Evolutionary conservation across 2,329 filamentous ascomycete genomes (phyloP).

Genomic region (Zelopaecilomyces penicillatus): DNA sequence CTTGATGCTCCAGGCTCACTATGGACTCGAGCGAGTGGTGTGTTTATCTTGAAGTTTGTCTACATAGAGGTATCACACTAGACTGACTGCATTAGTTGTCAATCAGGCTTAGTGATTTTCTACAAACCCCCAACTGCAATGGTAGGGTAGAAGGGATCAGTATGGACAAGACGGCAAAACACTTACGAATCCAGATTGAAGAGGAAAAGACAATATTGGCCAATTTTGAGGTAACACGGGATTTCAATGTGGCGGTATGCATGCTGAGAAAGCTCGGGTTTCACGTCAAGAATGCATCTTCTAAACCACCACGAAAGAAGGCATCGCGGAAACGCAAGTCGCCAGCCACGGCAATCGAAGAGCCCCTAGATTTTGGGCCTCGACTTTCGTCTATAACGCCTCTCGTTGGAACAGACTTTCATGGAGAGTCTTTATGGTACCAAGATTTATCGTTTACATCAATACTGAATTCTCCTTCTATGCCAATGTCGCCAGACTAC

Average conservation of each 20-base stretch:
- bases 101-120: slow-evolving; percentile 20
- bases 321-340: too few relatives aligned
- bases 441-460: slow-evolving; percentile 9
- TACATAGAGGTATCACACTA: neutral
- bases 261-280: slow-evolving; percentile 25
- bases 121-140: slow-evolving; percentile 4
- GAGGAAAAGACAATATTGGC: slow-evolving; percentile 17
- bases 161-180: slow-evolving; percentile 9
- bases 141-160: slow-evolving; percentile 12
- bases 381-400: slow-evolving; percentile 21
- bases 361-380: slow-evolving; percentile 7
- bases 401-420: neutral
- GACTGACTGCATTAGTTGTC: slow-evolving; percentile 16
- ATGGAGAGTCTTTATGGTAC: neutral
- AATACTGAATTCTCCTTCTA: slow-evolving; percentile 7
- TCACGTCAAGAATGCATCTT: slow-evolving; percentile 11
- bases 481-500: too few relatives aligned
- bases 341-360: too few relatives aligned
- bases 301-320: too few relatives aligned
- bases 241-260: slow-evolving; percentile 24
- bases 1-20: slow-evolving; percentile 20
- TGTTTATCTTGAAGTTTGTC: neutral
- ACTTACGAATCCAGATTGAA: neutral
- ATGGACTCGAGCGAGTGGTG: slow-evolving; percentile 18
- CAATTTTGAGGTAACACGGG: slow-evolving; percentile 22